These are phyloP conservation scores for Puccinia horiana DNA, from an alignment of 1,284 basidiomycete species.

Conservation along the genomic window DNA sequence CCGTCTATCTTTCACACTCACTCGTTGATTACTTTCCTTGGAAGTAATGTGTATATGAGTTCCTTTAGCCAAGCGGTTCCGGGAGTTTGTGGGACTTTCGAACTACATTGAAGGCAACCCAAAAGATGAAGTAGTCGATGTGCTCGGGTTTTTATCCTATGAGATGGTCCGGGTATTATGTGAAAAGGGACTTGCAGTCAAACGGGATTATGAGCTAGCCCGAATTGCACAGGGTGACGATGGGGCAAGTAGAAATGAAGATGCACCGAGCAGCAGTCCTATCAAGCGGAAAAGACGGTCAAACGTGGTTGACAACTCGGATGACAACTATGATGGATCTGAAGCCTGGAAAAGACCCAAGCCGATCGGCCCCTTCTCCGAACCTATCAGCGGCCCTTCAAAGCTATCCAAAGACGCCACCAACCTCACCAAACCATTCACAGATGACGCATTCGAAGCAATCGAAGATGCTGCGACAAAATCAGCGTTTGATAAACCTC, in stretches of 20 bases:
- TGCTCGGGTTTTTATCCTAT: slow-evolving; percentile 93
- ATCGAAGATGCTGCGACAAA: slow-evolving; percentile 23
- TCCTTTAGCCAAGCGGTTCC: slow-evolving; percentile 79
- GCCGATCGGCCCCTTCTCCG: slow-evolving; percentile 47
- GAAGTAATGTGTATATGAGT: slow-evolving; percentile 12
- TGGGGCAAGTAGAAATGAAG: background rate
- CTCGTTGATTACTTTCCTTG: background rate
- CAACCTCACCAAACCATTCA: background rate
- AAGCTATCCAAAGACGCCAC: background rate
- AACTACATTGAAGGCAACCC: slow-evolving; percentile 83
- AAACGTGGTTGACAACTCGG: slow-evolving; percentile 1
- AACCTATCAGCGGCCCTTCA: slow-evolving; percentile 26
- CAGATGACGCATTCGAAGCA: slow-evolving; percentile 34
- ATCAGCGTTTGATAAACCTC: background rate
- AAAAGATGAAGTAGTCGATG: slow-evolving; percentile 93
- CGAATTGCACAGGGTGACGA: slow-evolving; percentile 29
- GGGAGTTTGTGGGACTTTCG: slow-evolving; percentile 91
- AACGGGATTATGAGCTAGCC: slow-evolving; percentile 60
- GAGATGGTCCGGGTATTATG: slow-evolving; percentile 94
- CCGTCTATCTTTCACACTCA: slow-evolving; percentile 50
- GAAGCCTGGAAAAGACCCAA: slow-evolving; percentile 46
- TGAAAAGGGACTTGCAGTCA: slow-evolving; percentile 78
- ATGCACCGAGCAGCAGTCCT: slow-evolving; percentile 18
- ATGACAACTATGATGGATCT: slow-evolving; percentile 49
- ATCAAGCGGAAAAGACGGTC: slow-evolving; percentile 29